These are phyloP conservation scores for Boletus fagicola DNA, from an alignment of 768 basidiomycete genomes.

Conservation along the genomic window DNA sequence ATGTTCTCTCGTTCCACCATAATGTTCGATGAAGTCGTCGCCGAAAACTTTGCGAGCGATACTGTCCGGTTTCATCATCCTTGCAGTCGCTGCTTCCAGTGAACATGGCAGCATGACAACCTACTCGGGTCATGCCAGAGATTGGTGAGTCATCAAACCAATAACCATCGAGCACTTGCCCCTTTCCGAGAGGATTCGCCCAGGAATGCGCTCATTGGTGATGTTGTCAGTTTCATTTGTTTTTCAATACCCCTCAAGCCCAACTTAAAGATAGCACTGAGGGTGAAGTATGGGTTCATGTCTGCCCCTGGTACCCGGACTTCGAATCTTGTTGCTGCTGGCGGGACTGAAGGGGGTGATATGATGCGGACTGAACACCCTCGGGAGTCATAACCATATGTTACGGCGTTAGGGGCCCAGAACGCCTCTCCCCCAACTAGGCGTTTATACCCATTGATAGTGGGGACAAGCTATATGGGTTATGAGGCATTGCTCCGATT, in stretches of 20 bases:
- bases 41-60: slow-evolving; percentile 88
- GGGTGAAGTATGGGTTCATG: slow-evolving; percentile 89
- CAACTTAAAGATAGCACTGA: slow-evolving; percentile 83
- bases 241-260: slow-evolving; percentile 88
- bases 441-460: slow-evolving; percentile 96
- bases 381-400: slow-evolving; percentile 95
- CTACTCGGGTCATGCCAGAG: slow-evolving; percentile 31
- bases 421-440: slow-evolving; percentile 90
- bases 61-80: slow-evolving; percentile 76
- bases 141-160: background rate
- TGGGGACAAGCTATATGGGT: slow-evolving; percentile 66
- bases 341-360: slow-evolving; percentile 83
- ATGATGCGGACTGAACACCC: slow-evolving; percentile 91
- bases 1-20: slow-evolving; percentile 90
- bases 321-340: slow-evolving; percentile 84
- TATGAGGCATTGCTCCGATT: background rate
- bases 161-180: slow-evolving; percentile 44
- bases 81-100: slow-evolving; percentile 73
- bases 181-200: slow-evolving; percentile 48
- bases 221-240: slow-evolving; percentile 61
- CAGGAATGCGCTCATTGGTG: slow-evolving; percentile 54
- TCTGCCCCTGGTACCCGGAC: slow-evolving; percentile 95
- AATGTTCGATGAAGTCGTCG: slow-evolving; percentile 90
- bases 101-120: slow-evolving; percentile 76
- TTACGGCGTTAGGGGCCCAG: slow-evolving; percentile 92